Evolutionary conservation across 2,329 filamentous ascomycete genomes (phyloP).

Genomic region (Incumbomyces lentus): DNA sequence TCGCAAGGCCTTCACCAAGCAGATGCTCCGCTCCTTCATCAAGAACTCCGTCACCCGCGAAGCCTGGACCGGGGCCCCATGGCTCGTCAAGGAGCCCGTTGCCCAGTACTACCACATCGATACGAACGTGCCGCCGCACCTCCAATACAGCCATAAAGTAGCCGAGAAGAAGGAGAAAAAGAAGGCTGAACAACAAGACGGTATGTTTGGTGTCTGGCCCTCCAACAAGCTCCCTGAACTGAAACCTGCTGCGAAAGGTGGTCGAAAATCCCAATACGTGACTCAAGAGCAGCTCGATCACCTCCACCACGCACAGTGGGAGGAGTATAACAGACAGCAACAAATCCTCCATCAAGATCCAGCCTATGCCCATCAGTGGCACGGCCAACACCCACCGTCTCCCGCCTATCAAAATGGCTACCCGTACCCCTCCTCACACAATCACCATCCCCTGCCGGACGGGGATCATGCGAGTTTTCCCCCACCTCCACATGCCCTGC

Average conservation of each 20-base stretch:
- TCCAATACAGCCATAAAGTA: conserved; percentile 70
- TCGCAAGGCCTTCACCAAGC: conserved; percentile 86
- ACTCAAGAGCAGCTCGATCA: conserved; percentile 8
- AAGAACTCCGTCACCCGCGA: conserved; percentile 90
- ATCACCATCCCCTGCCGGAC: conserved; percentile 16
- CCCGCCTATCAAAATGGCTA: conserved; percentile 16
- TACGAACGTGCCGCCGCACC: conserved; percentile 70
- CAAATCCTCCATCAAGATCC: conserved; percentile 36
- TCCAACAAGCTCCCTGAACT: conserved; percentile 56
- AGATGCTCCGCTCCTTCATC: conserved; percentile 84
- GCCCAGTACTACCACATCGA: conserved; percentile 78
- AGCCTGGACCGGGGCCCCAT: conserved; percentile 90
- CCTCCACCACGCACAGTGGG: conserved; percentile 45
- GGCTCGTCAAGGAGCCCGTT: conserved; percentile 81
- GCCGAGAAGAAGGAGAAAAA: conserved; percentile 66
- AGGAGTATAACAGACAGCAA: conserved; percentile 39
- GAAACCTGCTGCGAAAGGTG: conserved; percentile 61
- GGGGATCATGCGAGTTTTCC: conserved; percentile 24
- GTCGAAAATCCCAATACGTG: conserved; percentile 11
- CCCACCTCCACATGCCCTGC: conserved; percentile 27
- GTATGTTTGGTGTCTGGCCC: conserved; percentile 40
- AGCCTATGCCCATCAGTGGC: conserved; percentile 24
- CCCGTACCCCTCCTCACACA: conserved; percentile 12
- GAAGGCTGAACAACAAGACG: conserved; percentile 43
- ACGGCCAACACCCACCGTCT: conserved; percentile 6